Percentiles rank a stretch among this genome's conserved stretches.
These are phyloP conservation scores for Podospora australis DNA, from an alignment of 495 filamentous ascomycete species.

Conservation along the genomic window DNA sequence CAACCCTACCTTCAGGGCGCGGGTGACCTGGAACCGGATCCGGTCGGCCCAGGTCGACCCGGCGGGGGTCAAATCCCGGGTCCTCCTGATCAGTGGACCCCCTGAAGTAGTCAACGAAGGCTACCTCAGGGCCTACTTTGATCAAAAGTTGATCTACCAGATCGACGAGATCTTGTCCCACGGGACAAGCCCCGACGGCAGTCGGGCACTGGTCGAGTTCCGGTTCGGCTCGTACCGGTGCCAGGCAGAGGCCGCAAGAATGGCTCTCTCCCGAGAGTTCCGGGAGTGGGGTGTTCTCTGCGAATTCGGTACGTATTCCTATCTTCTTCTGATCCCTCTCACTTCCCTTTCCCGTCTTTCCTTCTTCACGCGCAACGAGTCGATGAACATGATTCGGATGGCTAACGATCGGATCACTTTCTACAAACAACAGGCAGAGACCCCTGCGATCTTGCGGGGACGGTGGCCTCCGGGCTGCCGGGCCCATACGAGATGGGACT, in stretches of 20 bases:
- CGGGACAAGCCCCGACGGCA: background rate
- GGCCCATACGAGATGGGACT: too few species aligned
- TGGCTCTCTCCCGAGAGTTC: constrained; percentile 29
- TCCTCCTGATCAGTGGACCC: constrained; percentile 22
- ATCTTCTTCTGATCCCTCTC: too few species aligned
- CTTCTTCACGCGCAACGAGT: too few species aligned
- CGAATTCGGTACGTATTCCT: constrained; percentile 15
- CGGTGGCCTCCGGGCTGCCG: too few species aligned
- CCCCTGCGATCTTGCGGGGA: too few species aligned
- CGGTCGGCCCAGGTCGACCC: constrained; percentile 19
- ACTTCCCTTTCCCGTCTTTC: too few species aligned
- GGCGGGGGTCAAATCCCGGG: constrained; percentile 15
- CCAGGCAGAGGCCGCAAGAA: constrained; percentile 35
- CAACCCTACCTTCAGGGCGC: constrained; percentile 1
- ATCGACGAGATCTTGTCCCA: constrained; percentile 12
- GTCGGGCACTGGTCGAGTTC: constrained; percentile 25
- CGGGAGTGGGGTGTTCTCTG: constrained; percentile 18
- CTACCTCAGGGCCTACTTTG: constrained; percentile 16
- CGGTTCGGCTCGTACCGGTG: constrained; percentile 39
- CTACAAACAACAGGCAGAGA: too few species aligned
- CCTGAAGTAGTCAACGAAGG: constrained; percentile 13
- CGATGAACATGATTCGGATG: too few species aligned
- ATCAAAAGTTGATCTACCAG: constrained; percentile 21
- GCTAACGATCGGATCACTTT: too few species aligned
- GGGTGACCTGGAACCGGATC: constrained; percentile 22